Base-by-base conservation (phyloP, 495 filamentous ascomycete genomes). In the Aspergillus conjunctus region DNA sequence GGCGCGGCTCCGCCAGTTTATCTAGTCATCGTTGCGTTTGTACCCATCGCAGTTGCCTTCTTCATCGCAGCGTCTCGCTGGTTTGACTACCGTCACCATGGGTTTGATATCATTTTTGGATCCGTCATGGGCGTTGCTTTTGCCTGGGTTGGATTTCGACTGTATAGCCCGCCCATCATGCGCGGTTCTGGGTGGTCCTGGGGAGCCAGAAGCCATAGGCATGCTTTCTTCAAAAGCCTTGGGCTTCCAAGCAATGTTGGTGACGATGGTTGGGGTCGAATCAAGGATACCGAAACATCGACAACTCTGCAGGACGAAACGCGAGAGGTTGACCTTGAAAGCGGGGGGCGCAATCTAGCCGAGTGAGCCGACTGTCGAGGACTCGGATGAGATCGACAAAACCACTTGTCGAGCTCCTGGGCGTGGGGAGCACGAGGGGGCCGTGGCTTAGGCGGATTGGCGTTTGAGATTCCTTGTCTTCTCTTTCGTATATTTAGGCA, bases 101-200 rank as follows among this genome's bases (percentile, higher is more conserved):
- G 81, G 5, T 85, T 88, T 54, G 88, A 91, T 61, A 79, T 90
- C 53, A 68, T 91, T 3, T 82, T 75, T 59, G 88, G 88, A 1
- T 71, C 79, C 1, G 51, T 81, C 6, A 73, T 89, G 56, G 88
- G 88, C 0, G 73, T 86, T 5, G 62, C 77, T 17, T 79, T 77
- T 51, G 82, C 85, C 7, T 85, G 74, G 59, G 70, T 88, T 31
- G 78, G 77, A 0, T 89, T 88, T 71, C 73, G 82, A 8, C 84
- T 85, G 80, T 91, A 89, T 58, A 87, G 91, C 64, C 74, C 90
- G 9, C 87, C 89, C 12, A 83, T 92, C 62, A 75, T 75, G 15
- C 76, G 79, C 26, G 88, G 87, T 11, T 80, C 74, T 10, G 83
- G 82, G 7, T 84, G 82, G 77, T 73, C 76, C 6, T 85, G 83